Evolutionary conservation across 176 grass and related monocot genomes (phyloP).

Genomic region (Poa pratensis): DNA sequence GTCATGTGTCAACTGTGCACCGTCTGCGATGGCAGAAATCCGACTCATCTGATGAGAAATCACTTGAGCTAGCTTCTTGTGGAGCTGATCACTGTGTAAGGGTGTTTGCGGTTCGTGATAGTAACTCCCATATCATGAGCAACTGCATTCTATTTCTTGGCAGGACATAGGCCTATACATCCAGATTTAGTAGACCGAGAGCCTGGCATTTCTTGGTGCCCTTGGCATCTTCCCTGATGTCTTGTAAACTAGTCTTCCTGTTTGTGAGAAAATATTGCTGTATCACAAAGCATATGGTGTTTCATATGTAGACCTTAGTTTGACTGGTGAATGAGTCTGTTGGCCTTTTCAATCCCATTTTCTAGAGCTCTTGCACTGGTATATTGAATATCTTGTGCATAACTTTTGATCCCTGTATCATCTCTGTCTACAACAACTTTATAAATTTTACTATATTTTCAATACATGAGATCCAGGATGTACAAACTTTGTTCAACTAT

Average conservation of each 20-base stretch:
- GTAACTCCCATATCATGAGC: neutral
- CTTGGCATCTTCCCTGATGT: neutral
- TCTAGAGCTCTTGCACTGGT: neutral
- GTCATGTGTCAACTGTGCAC: constrained; percentile 82
- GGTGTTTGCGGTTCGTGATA: constrained; percentile 58
- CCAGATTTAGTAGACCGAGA: constrained; percentile 5
- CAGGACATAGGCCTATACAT: constrained; percentile 20
- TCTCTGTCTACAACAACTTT: neutral
- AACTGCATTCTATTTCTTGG: neutral
- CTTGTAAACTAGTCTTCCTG: constrained; percentile 32
- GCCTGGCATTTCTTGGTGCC: constrained; percentile 21
- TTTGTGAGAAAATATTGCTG: constrained; percentile 23
- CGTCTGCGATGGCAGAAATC: constrained; percentile 66
- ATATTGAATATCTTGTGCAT: neutral
- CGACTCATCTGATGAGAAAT: constrained; percentile 41
- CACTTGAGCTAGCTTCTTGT: constrained; percentile 75
- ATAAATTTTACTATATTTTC: constrained; percentile 4
- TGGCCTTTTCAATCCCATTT: neutral
- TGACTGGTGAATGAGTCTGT: neutral
- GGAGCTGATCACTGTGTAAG: constrained; percentile 92
- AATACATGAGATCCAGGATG: neutral
- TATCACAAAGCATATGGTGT: neutral
- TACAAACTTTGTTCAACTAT: constrained; percentile 29
- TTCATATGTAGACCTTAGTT: constrained; percentile 14
- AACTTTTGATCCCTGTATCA: neutral